Conservation (phyloP, 768 basidiomycete species). For the Leccinum ochraceum region DNA sequence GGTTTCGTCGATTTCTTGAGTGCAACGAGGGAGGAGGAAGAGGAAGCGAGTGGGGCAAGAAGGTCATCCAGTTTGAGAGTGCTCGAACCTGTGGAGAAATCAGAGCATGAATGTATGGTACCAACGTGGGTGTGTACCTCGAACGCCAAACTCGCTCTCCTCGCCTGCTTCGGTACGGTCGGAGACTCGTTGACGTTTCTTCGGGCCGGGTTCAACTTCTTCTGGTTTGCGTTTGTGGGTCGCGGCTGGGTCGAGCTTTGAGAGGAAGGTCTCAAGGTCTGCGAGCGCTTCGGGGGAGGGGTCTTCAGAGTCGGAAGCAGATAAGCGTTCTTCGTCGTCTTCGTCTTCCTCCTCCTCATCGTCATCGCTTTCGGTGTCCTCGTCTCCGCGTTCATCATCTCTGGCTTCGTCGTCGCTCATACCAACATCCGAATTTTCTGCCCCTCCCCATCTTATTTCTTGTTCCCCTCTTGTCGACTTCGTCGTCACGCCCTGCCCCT, state of each 20-base stretch:
- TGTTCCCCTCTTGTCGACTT: conserved; percentile 52
- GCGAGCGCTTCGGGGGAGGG: conserved; percentile 60
- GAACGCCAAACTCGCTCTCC: conserved; percentile 78
- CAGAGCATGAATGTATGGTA: not conserved
- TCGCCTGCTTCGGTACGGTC: conserved; percentile 79
- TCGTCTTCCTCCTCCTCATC: conserved; percentile 10
- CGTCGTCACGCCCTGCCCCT: conserved; percentile 38
- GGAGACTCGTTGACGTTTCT: conserved; percentile 47
- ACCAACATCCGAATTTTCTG: conserved; percentile 28
- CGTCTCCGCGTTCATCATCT: conserved; percentile 21
- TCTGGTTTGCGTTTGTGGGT: conserved; percentile 58
- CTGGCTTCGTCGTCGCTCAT: conserved; percentile 41
- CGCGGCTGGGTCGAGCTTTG: conserved; percentile 54
- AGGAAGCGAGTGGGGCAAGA: conserved; percentile 66
- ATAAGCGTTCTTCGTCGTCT: conserved; percentile 48
- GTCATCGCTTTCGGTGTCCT: conserved; percentile 26
- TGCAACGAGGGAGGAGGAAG: conserved; percentile 55
- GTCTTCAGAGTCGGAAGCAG: conserved; percentile 49
- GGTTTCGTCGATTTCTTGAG: conserved; percentile 72
- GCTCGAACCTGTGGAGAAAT: conserved; percentile 25
- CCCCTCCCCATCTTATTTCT: conserved; percentile 30
- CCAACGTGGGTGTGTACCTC: conserved; percentile 37
- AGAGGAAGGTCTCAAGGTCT: conserved; percentile 71
- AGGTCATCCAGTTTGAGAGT: conserved; percentile 74
- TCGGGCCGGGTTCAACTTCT: conserved; percentile 29